phyloP scores from a whole-genome alignment of 805 yeast genomes.

The Candida pseudofarinosa region DNA sequence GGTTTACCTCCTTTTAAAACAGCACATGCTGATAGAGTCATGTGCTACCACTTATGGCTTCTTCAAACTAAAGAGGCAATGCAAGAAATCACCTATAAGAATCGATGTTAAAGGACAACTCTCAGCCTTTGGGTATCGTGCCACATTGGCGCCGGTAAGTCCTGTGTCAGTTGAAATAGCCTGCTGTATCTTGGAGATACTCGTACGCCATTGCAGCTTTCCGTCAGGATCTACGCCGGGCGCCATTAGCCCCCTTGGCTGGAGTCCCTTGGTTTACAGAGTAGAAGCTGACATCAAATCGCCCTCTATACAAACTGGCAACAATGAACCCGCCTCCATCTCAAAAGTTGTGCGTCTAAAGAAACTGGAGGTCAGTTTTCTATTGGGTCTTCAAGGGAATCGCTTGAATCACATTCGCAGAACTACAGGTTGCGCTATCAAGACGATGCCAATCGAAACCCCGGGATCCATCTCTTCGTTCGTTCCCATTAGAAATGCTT shows the following conservation, averaged over 20 bases:
- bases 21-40: background rate
- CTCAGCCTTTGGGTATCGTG: background rate
- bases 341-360: background rate
- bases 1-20: background rate
- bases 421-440: slow-evolving; percentile 19
- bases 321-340: background rate
- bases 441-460: slow-evolving; percentile 13
- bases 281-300: background rate
- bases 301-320: background rate
- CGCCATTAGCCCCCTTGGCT: background rate
- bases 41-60: background rate
- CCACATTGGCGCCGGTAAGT: too few relatives aligned
- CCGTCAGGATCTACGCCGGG: too few relatives aligned
- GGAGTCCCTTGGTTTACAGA: background rate
- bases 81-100: too few relatives aligned
- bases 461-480: slow-evolving; percentile 1
- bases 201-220: too few relatives aligned
- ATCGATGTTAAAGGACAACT: too few relatives aligned
- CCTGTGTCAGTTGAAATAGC: too few relatives aligned
- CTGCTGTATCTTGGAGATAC: too few relatives aligned
- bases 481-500: slow-evolving; percentile 10
- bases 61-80: background rate
- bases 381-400: slow-evolving; percentile 24
- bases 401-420: slow-evolving; percentile 19
- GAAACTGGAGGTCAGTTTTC: slow-evolving; percentile 18